These are phyloP conservation scores for Trichoderma sp. DNA, from an alignment of 2,329 filamentous ascomycete genomes.

Conservation along the genomic window DNA sequence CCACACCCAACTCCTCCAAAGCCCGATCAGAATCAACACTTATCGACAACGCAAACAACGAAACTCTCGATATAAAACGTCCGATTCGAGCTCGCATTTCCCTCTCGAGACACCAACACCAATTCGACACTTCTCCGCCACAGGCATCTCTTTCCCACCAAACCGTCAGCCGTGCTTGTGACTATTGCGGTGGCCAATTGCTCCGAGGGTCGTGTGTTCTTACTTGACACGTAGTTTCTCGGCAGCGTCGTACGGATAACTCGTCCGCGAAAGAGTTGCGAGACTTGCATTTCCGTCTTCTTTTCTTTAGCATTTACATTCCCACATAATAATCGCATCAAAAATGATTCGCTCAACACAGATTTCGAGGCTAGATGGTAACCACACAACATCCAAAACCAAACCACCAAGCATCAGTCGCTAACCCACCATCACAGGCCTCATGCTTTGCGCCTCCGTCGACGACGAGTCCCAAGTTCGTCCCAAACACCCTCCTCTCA, in stretches of 20 bases:
- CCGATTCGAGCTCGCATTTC: background rate
- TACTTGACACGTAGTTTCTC: constrained; percentile 26
- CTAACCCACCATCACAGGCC: constrained; percentile 54
- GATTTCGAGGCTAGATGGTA: constrained; percentile 90
- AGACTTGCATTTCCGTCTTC: constrained; percentile 1
- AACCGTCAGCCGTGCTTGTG: background rate
- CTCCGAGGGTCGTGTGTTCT: background rate
- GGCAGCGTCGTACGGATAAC: background rate
- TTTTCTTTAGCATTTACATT: background rate
- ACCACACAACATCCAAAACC: background rate
- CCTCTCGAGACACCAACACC: background rate
- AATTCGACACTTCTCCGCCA: background rate
- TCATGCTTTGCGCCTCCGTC: constrained; percentile 91
- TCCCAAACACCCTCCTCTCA: constrained; percentile 7
- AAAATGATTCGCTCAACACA: constrained; percentile 87
- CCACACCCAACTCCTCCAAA: constrained; percentile 1
- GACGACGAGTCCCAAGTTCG: constrained; percentile 78
- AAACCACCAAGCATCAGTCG: background rate
- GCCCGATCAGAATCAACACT: background rate
- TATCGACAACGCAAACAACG: background rate
- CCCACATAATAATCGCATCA: constrained; percentile 18
- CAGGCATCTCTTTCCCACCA: background rate
- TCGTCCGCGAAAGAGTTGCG: background rate
- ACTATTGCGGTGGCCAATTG: background rate
- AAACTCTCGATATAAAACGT: background rate